Base-by-base conservation (phyloP, 352 stramenopile species). In the Phytophthora cactorum region DNA sequence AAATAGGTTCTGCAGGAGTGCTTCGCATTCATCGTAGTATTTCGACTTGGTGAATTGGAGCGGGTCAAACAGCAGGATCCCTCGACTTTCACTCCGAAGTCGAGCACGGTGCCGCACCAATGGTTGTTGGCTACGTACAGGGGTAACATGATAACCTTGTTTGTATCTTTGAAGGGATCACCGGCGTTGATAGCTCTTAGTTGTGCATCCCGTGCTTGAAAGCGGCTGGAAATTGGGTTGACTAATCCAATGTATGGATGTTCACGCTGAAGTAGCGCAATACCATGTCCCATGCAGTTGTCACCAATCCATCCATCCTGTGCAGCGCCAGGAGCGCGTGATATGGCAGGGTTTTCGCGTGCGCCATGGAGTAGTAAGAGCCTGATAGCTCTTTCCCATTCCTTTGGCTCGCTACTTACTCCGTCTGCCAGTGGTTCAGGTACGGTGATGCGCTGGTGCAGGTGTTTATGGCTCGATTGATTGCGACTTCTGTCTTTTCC, bases 41-140 rank as follows among this genome's bases (percentile, higher is more conserved):
- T 68, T 68, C 5, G 61, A 62, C 27, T 57, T 52, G 11, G 17
- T 4, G 3, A 12, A n/a, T 52, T 62, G 52, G 3, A 68, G 28
- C 31, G 43, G 17, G n/a, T 68, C 60, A 10, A 62, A 51, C 15
- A 68, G 4, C 10, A 27, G 12, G 22, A 62, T 46, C 15, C 32
- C 14, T 39, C 28, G 32, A 5, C 44, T 52, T 12, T 68, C 52
- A 15, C 44, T 39, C 6, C 34, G 34, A 56, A 55, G 10, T 53
- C 10, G 14, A 59, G 39, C 4, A 31, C 22, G 2, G 14, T 34
- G 4, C 61, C 52, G 14, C 52, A 62, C 52, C 50, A 66, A 6
- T 66, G 59, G 22, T 53, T 47, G 5, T 47, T 38, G 3, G 9
- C 52, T 0, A 68, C 11, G 28, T 68, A 43, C 7, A 62, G 27